Conservation (phyloP, 2,329 filamentous ascomycete genomes). For the Beauveria australis region DNA sequence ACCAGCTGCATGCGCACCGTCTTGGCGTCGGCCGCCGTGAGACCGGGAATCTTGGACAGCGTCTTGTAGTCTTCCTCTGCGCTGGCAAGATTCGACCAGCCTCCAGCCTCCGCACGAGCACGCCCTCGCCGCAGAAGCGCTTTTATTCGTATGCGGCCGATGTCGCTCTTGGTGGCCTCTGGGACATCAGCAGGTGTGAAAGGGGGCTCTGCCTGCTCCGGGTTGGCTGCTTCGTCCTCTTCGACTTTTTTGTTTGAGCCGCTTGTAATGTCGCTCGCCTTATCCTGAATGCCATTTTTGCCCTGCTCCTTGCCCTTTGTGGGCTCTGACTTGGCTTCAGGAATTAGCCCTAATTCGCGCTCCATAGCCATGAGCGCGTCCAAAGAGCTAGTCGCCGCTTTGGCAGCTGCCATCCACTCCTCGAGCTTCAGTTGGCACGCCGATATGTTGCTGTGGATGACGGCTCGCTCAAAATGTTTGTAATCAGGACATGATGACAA, state of each 20-base stretch:
- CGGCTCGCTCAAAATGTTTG: constrained; percentile 78
- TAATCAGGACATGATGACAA: constrained; percentile 72
- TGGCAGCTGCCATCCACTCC: constrained; percentile 77
- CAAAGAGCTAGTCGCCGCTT: constrained; percentile 63
- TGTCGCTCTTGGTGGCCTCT: constrained; percentile 39
- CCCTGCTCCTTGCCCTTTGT: not conserved
- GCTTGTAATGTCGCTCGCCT: constrained; percentile 25
- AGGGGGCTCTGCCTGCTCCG: constrained; percentile 23
- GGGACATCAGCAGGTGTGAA: constrained; percentile 17
- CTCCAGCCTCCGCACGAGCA: constrained; percentile 60
- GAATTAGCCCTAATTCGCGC: constrained; percentile 21
- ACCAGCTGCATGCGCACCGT: constrained; percentile 60
- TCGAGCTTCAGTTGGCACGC: constrained; percentile 80
- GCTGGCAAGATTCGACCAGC: constrained; percentile 72
- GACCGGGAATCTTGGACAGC: constrained; percentile 44
- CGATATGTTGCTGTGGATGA: constrained; percentile 80
- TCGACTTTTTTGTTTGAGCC: not conserved
- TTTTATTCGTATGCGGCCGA: constrained; percentile 72
- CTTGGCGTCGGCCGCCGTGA: constrained; percentile 58
- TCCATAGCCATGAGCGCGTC: constrained; percentile 47
- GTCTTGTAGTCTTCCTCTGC: constrained; percentile 73
- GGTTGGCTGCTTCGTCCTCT: not conserved
- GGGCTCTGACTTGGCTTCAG: constrained; percentile 36
- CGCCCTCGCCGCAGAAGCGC: constrained; percentile 72
- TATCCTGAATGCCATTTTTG: constrained; percentile 20